Evolutionary conservation across 768 basidiomycete species (phyloP).

Genomic region (Hebeloma cylindrosporum): DNA sequence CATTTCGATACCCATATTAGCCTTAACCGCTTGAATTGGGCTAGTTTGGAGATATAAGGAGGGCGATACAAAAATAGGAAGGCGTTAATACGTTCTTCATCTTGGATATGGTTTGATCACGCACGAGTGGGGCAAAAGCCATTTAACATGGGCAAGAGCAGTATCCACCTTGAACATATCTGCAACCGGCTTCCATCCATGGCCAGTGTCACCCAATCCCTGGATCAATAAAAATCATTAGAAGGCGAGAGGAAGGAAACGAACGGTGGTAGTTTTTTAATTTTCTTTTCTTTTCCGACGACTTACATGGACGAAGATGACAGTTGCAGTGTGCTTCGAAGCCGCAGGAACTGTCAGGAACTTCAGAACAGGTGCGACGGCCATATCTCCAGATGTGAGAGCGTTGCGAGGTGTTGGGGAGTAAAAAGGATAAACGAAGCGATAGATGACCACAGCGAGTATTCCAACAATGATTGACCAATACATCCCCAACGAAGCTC

Average conservation of each 20-base stretch:
- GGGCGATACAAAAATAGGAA: slow-evolving; percentile 3
- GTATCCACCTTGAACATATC: slow-evolving; percentile 58
- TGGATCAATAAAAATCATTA: slow-evolving; percentile 28
- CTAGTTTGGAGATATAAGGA: slow-evolving; percentile 32
- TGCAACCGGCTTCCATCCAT: slow-evolving; percentile 78
- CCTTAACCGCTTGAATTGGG: slow-evolving; percentile 61
- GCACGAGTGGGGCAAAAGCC: slow-evolving; percentile 85
- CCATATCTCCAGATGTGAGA: slow-evolving; percentile 24
- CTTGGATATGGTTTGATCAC: slow-evolving; percentile 30
- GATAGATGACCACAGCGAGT: slow-evolving; percentile 25
- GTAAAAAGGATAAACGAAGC: slow-evolving; percentile 19
- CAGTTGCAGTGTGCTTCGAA: slow-evolving; percentile 75
- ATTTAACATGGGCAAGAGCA: slow-evolving; percentile 75
- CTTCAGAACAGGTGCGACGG: slow-evolving; percentile 39
- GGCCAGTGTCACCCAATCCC: slow-evolving; percentile 76
- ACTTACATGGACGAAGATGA: slow-evolving; percentile 87
- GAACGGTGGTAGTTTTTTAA: neutral
- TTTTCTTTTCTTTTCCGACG: neutral
- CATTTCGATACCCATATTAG: slow-evolving; percentile 74
- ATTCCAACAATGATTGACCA: slow-evolving; percentile 25
- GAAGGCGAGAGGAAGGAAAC: slow-evolving; percentile 4
- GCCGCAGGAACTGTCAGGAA: slow-evolving; percentile 54
- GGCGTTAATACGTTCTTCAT: neutral
- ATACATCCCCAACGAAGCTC: slow-evolving; percentile 26
- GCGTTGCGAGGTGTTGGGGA: slow-evolving; percentile 9